Base-by-base conservation (phyloP, 2,329 filamentous ascomycete species). In the Elsinoe fawcettii region DNA sequence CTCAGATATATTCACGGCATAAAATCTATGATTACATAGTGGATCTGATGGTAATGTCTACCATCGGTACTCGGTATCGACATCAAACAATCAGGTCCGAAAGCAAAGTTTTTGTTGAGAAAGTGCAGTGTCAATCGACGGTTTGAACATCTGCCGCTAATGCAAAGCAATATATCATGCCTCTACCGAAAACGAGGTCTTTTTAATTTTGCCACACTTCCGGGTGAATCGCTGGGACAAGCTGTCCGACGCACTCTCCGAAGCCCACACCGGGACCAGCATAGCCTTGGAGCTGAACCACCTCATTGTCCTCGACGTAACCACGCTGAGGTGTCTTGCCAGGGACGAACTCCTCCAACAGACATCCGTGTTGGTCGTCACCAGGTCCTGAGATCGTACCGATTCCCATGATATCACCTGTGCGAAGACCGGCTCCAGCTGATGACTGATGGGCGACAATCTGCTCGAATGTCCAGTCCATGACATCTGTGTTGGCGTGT, bases 381-480 rank as follows among this genome's bases (percentile, higher is more conserved):
- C 66, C 67, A 34, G 67, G 63, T 5, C 73, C 73, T 5, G 70
- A 73, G 14, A 76, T 73, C 0, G 74, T 76, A 9, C 74, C 74
- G n/a, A 69, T 73, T 0, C 72, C 74, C 2, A 76, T 64, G 44
- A 76, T 60, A 64, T 76, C 74, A 8, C 74, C 74, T 0, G 71
- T 71, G 22, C 69, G 61, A 57, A 76, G 66, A 0, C 67, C 70
- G 59, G 72, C 75, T 2, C 72, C 72, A n/a, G 70, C 70, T 14
- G 71, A 67, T 0, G 72, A 69, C 53, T 75, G 72, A 58, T 76
- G 74, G 1, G 73, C 70, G 11, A 76, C 62, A 64, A 74, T 72
- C 54, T 76, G 73, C 49, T 71, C 67, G n/a, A 74, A 73, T 11
- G 73, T 75, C 73, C 73, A 76, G 55, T 75, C 74, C 64, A 75